These are phyloP conservation scores for Colletotrichum incanum DNA, from an alignment of 2,329 filamentous ascomycete species.

Conservation along the genomic window DNA sequence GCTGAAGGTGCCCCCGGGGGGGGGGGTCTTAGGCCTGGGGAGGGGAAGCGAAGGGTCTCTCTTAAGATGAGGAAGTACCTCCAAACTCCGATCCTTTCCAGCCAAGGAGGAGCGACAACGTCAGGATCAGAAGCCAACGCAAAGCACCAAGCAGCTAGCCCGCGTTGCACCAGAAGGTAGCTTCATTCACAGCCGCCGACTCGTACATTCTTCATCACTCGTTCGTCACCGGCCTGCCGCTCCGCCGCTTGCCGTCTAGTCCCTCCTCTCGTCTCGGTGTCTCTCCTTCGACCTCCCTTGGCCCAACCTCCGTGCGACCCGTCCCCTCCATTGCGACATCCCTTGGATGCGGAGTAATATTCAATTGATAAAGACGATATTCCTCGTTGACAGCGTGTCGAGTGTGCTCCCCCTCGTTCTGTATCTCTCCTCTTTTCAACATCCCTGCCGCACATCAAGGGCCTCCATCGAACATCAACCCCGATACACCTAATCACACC, in stretches of 20 bases:
- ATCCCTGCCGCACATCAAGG: background rate
- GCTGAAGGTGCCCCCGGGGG: too few species aligned
- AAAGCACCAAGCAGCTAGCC: background rate
- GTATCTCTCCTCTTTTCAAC: background rate
- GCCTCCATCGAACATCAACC: background rate
- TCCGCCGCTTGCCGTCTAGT: background rate
- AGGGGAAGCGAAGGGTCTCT: conserved; percentile 2
- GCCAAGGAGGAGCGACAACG: background rate
- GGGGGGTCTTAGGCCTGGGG: too few species aligned
- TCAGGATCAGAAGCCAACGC: conserved; percentile 10
- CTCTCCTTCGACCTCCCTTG: background rate
- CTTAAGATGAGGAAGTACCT: background rate
- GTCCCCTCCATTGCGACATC: conserved; percentile 5
- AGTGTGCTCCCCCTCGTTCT: background rate
- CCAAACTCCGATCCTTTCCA: background rate
- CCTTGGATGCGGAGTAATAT: background rate
- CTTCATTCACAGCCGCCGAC: conserved; percentile 4
- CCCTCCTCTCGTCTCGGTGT: background rate
- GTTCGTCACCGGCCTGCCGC: conserved; percentile 1
- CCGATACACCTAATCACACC: background rate
- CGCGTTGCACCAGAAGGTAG: background rate
- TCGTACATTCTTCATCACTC: conserved; percentile 8
- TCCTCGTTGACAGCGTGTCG: background rate
- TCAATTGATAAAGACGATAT: background rate
- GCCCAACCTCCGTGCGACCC: background rate